Percentiles rank a stretch among this genome's conserved stretches.
Conservation (phyloP, 2,329 filamentous ascomycete species). For the Cercospora sp. region DNA sequence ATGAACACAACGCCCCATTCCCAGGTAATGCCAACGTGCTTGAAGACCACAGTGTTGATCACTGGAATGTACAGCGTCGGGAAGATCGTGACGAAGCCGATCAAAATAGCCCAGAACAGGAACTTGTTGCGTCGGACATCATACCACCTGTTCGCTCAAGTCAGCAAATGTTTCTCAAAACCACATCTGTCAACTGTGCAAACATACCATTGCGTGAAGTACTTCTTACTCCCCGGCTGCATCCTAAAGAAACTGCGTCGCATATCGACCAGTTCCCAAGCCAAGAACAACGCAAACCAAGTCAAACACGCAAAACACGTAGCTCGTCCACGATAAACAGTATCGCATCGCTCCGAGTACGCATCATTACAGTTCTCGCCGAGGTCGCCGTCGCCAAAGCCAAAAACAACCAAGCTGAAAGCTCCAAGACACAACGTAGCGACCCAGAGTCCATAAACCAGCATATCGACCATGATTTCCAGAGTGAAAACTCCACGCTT, state of each 20-base stretch:
- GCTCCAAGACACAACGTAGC: constrained; percentile 61
- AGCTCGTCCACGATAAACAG: constrained; percentile 68
- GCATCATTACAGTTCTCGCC: constrained; percentile 61
- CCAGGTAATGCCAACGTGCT: constrained; percentile 64
- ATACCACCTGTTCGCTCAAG: constrained; percentile 40
- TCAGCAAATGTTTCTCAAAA: constrained; percentile 37
- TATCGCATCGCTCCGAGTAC: constrained; percentile 57
- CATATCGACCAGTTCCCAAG: constrained; percentile 74
- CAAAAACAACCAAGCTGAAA: constrained; percentile 66
- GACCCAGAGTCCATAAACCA: constrained; percentile 77
- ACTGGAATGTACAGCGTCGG: constrained; percentile 63
- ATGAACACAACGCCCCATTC: constrained; percentile 19
- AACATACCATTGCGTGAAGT: constrained; percentile 58
- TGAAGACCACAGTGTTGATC: constrained; percentile 64
- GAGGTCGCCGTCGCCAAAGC: constrained; percentile 52
- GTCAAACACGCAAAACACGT: constrained; percentile 73
- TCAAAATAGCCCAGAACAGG: constrained; percentile 47
- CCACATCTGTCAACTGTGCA: not conserved
- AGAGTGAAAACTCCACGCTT: constrained; percentile 69
- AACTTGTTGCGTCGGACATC: constrained; percentile 72
- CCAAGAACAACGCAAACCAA: constrained; percentile 73
- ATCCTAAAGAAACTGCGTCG: constrained; percentile 73
- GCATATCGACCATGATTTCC: constrained; percentile 75
- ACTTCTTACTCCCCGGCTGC: constrained; percentile 61
- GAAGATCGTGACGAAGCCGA: constrained; percentile 48